Base-by-base conservation (phyloP, 2,329 filamentous ascomycete species). In the Neoarthrinium moseri region DNA sequence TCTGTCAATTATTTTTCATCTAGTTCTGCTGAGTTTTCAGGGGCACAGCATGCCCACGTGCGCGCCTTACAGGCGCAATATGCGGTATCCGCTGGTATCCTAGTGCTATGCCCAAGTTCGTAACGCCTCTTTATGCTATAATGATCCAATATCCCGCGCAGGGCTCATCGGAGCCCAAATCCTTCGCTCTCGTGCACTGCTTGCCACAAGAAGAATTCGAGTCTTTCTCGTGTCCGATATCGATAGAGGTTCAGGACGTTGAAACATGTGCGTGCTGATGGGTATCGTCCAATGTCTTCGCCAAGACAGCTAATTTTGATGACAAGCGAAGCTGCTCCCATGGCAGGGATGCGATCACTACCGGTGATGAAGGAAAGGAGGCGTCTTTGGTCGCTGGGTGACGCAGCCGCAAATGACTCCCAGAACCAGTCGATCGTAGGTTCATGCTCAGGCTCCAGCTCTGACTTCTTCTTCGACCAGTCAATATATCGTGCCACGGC, bases 101-200 rank as follows among this genome's bases (percentile, higher is more conserved):
- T 21, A 17, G 30, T 27, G 18, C 22, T 29, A 29, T 29, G 17
- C 37, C n/a, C 12, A 40, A 24, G 23, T 13, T 23, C 5, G 27
- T 13, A 40, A 40, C 37, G 37, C 37, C 37, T 35, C 17, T 2
- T 20, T 20, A 35, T 35, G 33, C 33, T 35, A 17, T 40, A 20
- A 10, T 18, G 22, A 27, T 17, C 37, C 35, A 38, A 6, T 21
- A 15, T 21, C 6, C 13, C 30, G 13, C 5, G 22, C 23, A 17
- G 24, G 6, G 11, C 23, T 20, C 20, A 92, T 64, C 91, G 94
- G 64, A 96, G 74, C 24, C 91, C 91, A 75, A 96, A 96, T 3
- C 91, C 91, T 64, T 95, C 90, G 59, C 91, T 95, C 66, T 91
- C 90, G 53, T 82, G 74, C n/a, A 96, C 90, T 4, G 91, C 91